Conservation (phyloP, 257 asterid genomes). For the Thymus quinquecostatus region DNA sequence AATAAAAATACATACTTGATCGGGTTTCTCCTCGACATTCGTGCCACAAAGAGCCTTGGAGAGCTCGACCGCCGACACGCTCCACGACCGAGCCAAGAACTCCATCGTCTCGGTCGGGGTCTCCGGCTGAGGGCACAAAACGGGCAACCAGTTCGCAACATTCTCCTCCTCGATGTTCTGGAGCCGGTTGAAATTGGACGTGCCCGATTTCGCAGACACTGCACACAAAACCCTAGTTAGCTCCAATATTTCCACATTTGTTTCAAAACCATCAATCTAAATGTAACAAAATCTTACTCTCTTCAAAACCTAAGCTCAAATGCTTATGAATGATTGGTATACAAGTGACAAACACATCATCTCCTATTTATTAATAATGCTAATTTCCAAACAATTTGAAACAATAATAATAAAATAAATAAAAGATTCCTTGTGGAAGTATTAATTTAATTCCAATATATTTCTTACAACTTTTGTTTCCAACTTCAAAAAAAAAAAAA, state of each 20-base stretch:
- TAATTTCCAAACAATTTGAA: background rate
- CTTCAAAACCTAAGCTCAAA: conserved; percentile 13
- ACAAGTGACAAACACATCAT: conserved; percentile 5
- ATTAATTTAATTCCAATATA: conserved; percentile 30
- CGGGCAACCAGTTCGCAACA: conserved; percentile 49
- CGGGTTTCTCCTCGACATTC: conserved; percentile 27
- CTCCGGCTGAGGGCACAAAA: conserved; percentile 69
- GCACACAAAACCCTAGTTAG: conserved; percentile 21
- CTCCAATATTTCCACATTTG: background rate
- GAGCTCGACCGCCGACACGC: conserved; percentile 74
- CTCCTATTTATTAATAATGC: conserved; percentile 33
- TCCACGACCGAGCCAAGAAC: conserved; percentile 90
- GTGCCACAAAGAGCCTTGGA: conserved; percentile 69
- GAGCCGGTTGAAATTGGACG: conserved; percentile 47
- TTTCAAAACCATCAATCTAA: background rate
- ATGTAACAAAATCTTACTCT: conserved; percentile 36
- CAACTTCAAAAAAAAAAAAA: conserved; percentile 35
- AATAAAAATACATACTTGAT: conserved; percentile 19
- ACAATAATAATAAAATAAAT: conserved; percentile 12
- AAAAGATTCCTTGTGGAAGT: conserved; percentile 35
- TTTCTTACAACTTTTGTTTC: conserved; percentile 40
- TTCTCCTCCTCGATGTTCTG: conserved; percentile 72
- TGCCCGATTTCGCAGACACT: conserved; percentile 41
- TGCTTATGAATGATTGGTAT: conserved; percentile 1
- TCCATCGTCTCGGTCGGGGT: conserved; percentile 93